A percentile compares a stretch with the other conserved stretches of the same genome.
phyloP scores from a whole-genome alignment of 139 green algal species.

The Zygnema cylindricum region DNA sequence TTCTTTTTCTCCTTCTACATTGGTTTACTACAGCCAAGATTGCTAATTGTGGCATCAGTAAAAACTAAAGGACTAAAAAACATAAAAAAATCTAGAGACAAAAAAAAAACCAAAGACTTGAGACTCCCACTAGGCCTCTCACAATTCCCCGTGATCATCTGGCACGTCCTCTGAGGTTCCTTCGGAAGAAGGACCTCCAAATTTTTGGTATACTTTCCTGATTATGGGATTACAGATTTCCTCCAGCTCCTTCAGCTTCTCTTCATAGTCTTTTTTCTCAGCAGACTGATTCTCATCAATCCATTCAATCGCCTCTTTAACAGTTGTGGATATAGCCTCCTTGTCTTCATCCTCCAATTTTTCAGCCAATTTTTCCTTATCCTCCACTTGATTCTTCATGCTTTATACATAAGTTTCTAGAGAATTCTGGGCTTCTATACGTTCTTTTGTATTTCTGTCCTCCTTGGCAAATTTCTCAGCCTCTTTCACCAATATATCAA shows the following conservation, averaged over 20 bases:
- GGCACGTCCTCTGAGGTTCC: slow-evolving; percentile 76
- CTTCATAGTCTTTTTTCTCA: slow-evolving; percentile 92
- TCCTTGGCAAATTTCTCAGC: slow-evolving; percentile 73
- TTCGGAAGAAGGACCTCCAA: slow-evolving; percentile 59
- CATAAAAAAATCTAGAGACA: no score
- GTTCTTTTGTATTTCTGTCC: slow-evolving; percentile 67
- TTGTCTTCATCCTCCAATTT: slow-evolving; percentile 89
- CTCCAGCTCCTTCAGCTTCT: slow-evolving; percentile 97
- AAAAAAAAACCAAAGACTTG: no score
- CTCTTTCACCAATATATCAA: slow-evolving; percentile 72
- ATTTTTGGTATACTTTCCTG: slow-evolving; percentile 74
- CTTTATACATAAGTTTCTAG: slow-evolving; percentile 84
- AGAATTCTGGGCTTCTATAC: slow-evolving; percentile 77
- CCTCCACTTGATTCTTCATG: slow-evolving; percentile 78
- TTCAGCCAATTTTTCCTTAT: slow-evolving; percentile 81
- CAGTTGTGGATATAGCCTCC: slow-evolving; percentile 79
- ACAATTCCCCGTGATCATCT: slow-evolving; percentile 89
- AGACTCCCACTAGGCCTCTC: no score
- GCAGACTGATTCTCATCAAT: slow-evolving; percentile 83
- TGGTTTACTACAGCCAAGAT: no score
- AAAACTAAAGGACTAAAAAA: no score
- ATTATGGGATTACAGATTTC: slow-evolving; percentile 90
- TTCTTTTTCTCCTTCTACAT: no score
- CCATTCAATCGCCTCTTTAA: slow-evolving; percentile 93
- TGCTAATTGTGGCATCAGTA: no score